Conservation (phyloP, 2,329 filamentous ascomycete genomes). For the Talaromyces sp. region DNA sequence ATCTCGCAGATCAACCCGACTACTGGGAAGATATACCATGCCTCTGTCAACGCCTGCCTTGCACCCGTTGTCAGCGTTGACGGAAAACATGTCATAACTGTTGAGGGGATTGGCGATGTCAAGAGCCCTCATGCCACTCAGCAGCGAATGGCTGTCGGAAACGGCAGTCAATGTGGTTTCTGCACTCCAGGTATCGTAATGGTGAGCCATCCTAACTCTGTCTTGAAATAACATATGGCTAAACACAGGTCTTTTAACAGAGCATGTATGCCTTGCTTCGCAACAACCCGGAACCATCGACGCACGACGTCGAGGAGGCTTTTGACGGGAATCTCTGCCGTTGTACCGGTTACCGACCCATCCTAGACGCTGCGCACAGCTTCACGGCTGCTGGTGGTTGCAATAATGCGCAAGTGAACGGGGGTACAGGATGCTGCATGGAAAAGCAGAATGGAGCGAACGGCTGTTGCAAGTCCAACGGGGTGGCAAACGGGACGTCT, state of each 20-base stretch:
- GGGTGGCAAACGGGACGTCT: constrained; percentile 23
- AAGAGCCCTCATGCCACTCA: constrained; percentile 84
- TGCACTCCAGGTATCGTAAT: constrained; percentile 98
- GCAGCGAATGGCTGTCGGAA: constrained; percentile 83
- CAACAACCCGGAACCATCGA: constrained; percentile 72
- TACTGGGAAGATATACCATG: constrained; percentile 89
- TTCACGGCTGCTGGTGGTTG: constrained; percentile 59
- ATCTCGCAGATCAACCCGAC: constrained; percentile 91
- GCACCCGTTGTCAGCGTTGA: constrained; percentile 90
- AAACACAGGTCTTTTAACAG: constrained; percentile 33
- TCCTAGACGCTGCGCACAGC: constrained; percentile 87
- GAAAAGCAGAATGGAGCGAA: constrained; percentile 53
- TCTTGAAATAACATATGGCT: background rate
- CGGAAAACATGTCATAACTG: constrained; percentile 96
- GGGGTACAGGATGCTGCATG: constrained; percentile 69
- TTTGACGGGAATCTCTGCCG: constrained; percentile 96
- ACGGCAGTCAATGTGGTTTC: constrained; percentile 92
- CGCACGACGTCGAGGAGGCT: constrained; percentile 86
- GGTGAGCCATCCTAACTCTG: constrained; percentile 36
- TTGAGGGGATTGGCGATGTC: constrained; percentile 90
- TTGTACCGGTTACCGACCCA: constrained; percentile 92
- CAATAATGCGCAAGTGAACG: constrained; percentile 53
- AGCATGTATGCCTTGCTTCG: constrained; percentile 88
- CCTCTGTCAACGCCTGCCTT: constrained; percentile 91
- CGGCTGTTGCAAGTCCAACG: constrained; percentile 64